Conservation (phyloP, 148 eudicot genomes). For the Gaultheria prostrata region DNA sequence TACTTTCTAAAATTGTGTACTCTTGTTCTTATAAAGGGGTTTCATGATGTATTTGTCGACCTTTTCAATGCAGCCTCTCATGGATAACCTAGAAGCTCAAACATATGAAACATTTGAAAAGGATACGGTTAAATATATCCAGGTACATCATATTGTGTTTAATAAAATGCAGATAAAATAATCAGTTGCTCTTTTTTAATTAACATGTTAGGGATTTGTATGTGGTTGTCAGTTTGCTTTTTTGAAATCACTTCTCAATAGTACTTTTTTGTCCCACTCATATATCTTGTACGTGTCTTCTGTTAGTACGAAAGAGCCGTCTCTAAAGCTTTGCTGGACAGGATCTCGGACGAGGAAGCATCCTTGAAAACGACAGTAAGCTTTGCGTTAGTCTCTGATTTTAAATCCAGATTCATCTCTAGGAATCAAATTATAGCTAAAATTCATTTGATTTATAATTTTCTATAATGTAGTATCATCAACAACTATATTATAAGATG, state of each 20-base stretch:
- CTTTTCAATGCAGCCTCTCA: constrained; percentile 76
- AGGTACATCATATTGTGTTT: constrained; percentile 38
- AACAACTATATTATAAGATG: constrained; percentile 9
- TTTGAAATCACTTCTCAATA: background rate
- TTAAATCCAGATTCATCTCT: background rate
- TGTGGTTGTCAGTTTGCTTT: background rate
- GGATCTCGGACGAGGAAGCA: constrained; percentile 72
- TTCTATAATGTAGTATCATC: background rate
- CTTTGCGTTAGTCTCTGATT: constrained; percentile 13
- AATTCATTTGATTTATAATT: background rate
- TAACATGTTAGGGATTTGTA: background rate
- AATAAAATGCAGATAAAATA: background rate
- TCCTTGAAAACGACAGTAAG: constrained; percentile 68
- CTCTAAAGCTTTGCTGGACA: constrained; percentile 77
- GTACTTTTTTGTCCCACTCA: background rate
- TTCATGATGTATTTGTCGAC: constrained; percentile 14
- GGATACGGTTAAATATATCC: constrained; percentile 77
- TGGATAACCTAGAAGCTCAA: constrained; percentile 99
- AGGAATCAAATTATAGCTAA: background rate
- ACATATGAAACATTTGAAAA: constrained; percentile 96
- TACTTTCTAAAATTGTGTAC: background rate
- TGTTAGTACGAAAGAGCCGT: constrained; percentile 86
- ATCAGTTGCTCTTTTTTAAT: background rate
- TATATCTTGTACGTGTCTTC: constrained; percentile 13
- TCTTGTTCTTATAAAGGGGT: constrained; percentile 3